A percentile compares a stretch with the other conserved stretches of the same genome.
Conservation (phyloP, 2,329 filamentous ascomycete genomes). For the Daldinia sp. region DNA sequence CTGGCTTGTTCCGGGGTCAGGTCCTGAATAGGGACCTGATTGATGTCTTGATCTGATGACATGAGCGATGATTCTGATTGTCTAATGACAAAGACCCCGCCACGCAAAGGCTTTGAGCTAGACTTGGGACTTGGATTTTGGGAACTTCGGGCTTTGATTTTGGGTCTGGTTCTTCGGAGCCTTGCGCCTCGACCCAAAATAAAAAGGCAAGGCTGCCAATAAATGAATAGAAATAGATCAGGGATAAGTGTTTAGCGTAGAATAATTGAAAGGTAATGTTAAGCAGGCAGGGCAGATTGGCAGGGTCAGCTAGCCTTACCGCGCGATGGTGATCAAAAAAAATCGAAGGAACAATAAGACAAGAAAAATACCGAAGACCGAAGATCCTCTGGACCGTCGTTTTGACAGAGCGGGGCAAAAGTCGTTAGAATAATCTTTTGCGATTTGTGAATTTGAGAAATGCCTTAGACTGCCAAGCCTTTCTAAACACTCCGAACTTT, state of each 20-base stretch:
- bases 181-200: slow-evolving; percentile 27
- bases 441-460: slow-evolving; percentile 22
- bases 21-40: slow-evolving; percentile 63
- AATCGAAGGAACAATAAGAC: slow-evolving; percentile 29
- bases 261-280: slow-evolving; percentile 25
- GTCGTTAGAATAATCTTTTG: slow-evolving; percentile 22
- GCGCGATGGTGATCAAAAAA: slow-evolving; percentile 25
- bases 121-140: slow-evolving; percentile 9
- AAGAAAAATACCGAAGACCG: slow-evolving; percentile 44
- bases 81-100: slow-evolving; percentile 32
- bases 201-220: slow-evolving; percentile 38
- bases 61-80: slow-evolving; percentile 42
- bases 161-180: background rate
- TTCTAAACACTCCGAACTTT: slow-evolving; percentile 38
- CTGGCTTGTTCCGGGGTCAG: slow-evolving; percentile 74
- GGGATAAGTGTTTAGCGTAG: slow-evolving; percentile 34
- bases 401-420: slow-evolving; percentile 36
- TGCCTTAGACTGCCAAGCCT: slow-evolving; percentile 26
- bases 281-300: slow-evolving; percentile 1
- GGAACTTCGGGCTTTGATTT: slow-evolving; percentile 10
- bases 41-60: slow-evolving; percentile 51
- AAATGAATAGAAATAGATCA: slow-evolving; percentile 24
- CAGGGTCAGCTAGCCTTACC: slow-evolving; percentile 34
- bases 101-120: slow-evolving; percentile 17
- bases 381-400: slow-evolving; percentile 41